These are phyloP conservation scores for Talaromyces pinophilus DNA, from an alignment of 2,329 filamentous ascomycete species.

Conservation along the genomic window DNA sequence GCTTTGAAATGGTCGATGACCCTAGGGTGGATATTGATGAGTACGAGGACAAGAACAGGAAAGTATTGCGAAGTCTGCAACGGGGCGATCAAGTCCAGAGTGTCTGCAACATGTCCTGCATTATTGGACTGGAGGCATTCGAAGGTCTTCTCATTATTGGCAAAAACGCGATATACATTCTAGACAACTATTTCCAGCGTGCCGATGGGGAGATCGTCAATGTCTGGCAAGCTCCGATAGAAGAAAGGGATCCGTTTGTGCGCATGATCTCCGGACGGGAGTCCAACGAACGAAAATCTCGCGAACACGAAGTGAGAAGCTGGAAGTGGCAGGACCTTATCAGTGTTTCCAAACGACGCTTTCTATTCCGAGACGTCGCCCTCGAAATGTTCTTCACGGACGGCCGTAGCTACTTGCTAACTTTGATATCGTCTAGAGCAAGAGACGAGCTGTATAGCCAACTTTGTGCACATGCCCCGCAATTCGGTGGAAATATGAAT, in stretches of 20 bases:
- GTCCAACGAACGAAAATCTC: conserved; percentile 58
- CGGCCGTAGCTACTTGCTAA: conserved; percentile 90
- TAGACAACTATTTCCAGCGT: conserved; percentile 95
- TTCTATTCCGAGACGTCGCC: conserved; percentile 91
- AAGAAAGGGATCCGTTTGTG: conserved; percentile 93
- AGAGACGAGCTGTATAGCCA: conserved; percentile 80
- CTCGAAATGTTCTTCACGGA: conserved; percentile 98
- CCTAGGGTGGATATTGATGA: conserved; percentile 81
- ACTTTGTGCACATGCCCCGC: conserved; percentile 75
- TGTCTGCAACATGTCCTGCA: conserved; percentile 92
- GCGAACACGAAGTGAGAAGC: conserved; percentile 79
- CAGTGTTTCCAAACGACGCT: conserved; percentile 92
- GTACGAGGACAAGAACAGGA: conserved; percentile 96
- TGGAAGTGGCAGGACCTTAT: conserved; percentile 96
- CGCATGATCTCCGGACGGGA: conserved; percentile 85
- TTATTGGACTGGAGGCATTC: conserved; percentile 88
- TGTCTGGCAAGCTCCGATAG: conserved; percentile 86
- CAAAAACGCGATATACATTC: conserved; percentile 87
- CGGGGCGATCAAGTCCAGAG: conserved; percentile 89
- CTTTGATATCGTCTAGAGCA: conserved; percentile 69
- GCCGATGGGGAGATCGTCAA: conserved; percentile 96
- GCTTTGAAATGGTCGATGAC: conserved; percentile 94
- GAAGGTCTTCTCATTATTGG: conserved; percentile 93
- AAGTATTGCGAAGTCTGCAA: conserved; percentile 92
- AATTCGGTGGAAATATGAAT: conserved; percentile 69